Evolutionary conservation across 192 early-diverging fungal species (phyloP), one percentile per base, ranked within the genome.

Genomic region (Helicostylum pulchrum): DNA sequence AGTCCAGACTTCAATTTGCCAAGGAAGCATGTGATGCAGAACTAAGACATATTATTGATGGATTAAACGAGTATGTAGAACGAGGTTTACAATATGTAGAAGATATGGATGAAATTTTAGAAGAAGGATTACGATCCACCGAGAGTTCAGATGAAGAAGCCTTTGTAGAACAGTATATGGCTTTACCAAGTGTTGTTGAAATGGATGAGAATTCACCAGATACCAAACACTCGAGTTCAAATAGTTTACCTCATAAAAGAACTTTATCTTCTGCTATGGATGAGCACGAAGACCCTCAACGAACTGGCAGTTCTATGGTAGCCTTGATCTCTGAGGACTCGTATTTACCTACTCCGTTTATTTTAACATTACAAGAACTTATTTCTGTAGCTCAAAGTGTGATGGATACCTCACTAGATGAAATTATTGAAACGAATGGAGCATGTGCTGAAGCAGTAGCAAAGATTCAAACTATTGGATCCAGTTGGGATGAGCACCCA

Each of bases 61-160:
- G 88, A 30, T 71, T 91, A 5, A 81, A 85, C 61, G 83, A 85
- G 49, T 83, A 81, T 53, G 90, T 91, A 3, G 89, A 93, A 54
- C 79, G 77, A 15, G 79, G 80, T 8, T 73, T 79, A n/a, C 77
- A 75, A 23, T 78, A 84, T 44, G 80, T 77, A 7, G 77, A 78
- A 45, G 78, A 80, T 48, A 62, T 62, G n/a, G 62, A 76, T 46
- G 70, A 72, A 47, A 45, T 77, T 10, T 34, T 67, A 3, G 66
- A 68, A 20, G 53, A 67, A 4, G 72, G 63, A 0, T 52, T 65
- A 6, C 44, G 31, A 3, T 59, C 72, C 32, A 46, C 57, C 19
- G 62, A 64, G 12, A 77, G 65, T 23, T 60, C 67, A 59, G 59
- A 77, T 46, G 53, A 49, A 23, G 76, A 76, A 6, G 55, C 53